Percentiles rank a stretch among this genome's conserved stretches.
Conservation (phyloP, 371 early-diverging fungal genomes). For the Mucor sp. region DNA sequence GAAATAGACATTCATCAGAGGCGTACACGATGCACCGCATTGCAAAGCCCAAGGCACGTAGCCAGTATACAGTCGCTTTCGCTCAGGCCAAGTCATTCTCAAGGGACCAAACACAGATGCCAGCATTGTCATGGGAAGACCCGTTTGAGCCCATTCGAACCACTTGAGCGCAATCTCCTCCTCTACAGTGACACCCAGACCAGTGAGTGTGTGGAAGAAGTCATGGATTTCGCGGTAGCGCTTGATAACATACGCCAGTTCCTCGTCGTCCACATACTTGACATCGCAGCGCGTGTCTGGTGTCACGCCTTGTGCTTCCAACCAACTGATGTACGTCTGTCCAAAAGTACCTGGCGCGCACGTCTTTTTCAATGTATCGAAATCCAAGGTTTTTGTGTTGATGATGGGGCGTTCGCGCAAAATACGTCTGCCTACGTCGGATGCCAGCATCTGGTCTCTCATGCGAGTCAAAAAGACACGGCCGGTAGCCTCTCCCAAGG, state of each 20-base stretch:
- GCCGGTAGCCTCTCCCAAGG: slow-evolving; percentile 91
- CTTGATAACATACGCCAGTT: slow-evolving; percentile 92
- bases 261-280: slow-evolving; percentile 84
- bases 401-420: slow-evolving; percentile 82
- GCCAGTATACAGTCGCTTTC: slow-evolving; percentile 60
- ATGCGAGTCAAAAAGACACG: slow-evolving; percentile 63
- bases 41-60: slow-evolving; percentile 96
- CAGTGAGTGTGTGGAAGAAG: slow-evolving; percentile 90
- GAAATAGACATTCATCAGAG: slow-evolving; percentile 86
- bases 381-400: slow-evolving; percentile 63
- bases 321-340: slow-evolving; percentile 77
- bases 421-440: slow-evolving; percentile 79
- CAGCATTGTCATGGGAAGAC: slow-evolving; percentile 87
- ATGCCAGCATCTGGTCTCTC: slow-evolving; percentile 79
- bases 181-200: slow-evolving; percentile 83
- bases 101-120: slow-evolving; percentile 84
- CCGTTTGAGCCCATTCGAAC: slow-evolving; percentile 92
- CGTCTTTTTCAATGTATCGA: slow-evolving; percentile 61
- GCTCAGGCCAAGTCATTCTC: slow-evolving; percentile 59
- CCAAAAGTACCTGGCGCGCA: slow-evolving; percentile 84
- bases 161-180: slow-evolving; percentile 94
- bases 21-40: slow-evolving; percentile 69
- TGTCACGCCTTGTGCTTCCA: slow-evolving; percentile 77
- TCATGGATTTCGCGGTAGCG: slow-evolving; percentile 95
- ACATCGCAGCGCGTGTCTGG: slow-evolving; percentile 87